Base-by-base conservation (phyloP, 208 protist genomes). In the Trypanosoma melophagium region DNA sequence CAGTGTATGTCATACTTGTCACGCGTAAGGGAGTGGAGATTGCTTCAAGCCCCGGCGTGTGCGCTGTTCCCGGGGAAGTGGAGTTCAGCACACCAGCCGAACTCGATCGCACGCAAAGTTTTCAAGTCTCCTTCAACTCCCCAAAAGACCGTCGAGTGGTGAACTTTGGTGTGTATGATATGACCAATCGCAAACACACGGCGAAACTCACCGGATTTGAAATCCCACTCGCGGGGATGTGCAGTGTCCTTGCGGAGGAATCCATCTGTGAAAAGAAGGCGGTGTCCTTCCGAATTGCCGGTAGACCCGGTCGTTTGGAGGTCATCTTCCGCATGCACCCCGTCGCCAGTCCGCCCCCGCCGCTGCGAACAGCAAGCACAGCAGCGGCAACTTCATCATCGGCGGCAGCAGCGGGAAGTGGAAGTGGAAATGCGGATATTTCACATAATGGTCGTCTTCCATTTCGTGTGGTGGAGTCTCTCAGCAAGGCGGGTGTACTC, bases 281-380 rank as follows among this genome's bases (percentile, higher is more conserved):
- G 42, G 86, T 95, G 63, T 90, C 89, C 0, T 95, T 95, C 65
- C 79, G 84, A 35, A 81, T 95, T 25, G 77, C 80, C 12, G 86
- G 84, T 10, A 80, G 83, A 53, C 84, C 89, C 0, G 84, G 86
- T 14, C 76, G 86, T 8, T 74, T 95, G 8, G 86, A 95, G 53
- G 80, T 89, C 28, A 84, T 95, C 24, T 95, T 95, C 57, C 84
- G 86, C 68, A 95, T 95, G 89, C 76, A 95, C 64, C 89, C 89
- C 19, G 77, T 85, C 25, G 81, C 84, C 22, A 83, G 72, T 10
- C 80, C 86, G 2, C 76, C 83, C 10, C 89, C 89, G 5, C 60
- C 77, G 53, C 71, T 95, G 56, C 55, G 60, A 28, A 38, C 64
- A 14, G 41, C 19, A 13, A 17, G 28, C 28, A 35, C 70, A 14